Conservation (phyloP, 1,284 basidiomycete species). For the Lentinula novae-zelandiae region DNA sequence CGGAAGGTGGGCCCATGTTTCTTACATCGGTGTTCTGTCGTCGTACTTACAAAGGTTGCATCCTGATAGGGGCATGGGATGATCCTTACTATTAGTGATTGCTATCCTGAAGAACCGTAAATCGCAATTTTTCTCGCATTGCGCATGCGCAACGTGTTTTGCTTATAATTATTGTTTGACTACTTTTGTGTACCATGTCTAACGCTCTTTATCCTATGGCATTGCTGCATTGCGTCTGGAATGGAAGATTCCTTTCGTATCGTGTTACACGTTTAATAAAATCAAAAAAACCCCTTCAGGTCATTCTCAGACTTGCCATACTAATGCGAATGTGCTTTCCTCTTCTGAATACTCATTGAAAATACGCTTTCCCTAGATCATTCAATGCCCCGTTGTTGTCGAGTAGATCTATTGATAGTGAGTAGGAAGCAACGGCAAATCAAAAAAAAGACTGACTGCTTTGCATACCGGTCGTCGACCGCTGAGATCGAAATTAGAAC, state of each 20-base stretch:
- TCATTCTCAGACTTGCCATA: too few relatives aligned
- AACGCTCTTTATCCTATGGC: too few relatives aligned
- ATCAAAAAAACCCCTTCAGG: too few relatives aligned
- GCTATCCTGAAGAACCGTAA: neutral
- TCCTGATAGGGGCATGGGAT: neutral
- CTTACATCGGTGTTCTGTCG: neutral
- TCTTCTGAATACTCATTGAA: conserved; percentile 1
- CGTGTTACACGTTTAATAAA: too few relatives aligned
- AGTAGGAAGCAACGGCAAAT: neutral
- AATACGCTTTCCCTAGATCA: conserved; percentile 21
- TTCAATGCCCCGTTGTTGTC: conserved; percentile 23
- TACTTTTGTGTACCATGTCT: neutral
- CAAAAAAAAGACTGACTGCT: neutral
- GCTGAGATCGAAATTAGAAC: neutral
- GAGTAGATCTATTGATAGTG: conserved; percentile 19
- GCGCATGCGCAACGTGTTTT: neutral
- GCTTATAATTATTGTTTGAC: neutral
- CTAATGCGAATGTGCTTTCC: too few relatives aligned
- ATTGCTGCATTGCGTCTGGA: too few relatives aligned
- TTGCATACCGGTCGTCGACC: neutral
- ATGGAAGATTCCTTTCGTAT: too few relatives aligned
- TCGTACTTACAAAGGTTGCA: too few relatives aligned
- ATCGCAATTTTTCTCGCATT: neutral
- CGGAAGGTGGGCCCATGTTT: conserved; percentile 59
- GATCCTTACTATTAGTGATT: neutral